Evolutionary conservation across 176 grass and related monocot species (phyloP).

Genomic region (Aegilops sharonensis): DNA sequence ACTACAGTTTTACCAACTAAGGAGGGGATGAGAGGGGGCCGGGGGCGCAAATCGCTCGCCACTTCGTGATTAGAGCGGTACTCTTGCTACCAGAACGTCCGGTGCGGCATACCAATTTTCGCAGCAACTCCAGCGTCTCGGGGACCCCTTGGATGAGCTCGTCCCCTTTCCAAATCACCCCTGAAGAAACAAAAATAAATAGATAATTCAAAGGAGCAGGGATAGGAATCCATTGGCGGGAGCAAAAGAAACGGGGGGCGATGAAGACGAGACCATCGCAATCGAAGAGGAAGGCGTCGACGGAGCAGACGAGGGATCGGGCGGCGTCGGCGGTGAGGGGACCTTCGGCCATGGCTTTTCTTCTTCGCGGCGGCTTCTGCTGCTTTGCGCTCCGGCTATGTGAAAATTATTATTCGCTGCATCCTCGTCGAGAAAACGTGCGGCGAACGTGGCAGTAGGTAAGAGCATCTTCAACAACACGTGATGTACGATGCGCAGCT

Average conservation of each 20-base stretch:
- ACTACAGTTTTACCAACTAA: background rate
- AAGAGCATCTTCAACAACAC: too few species aligned
- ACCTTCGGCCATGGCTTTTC: conserved; percentile 27
- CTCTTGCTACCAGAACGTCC: background rate
- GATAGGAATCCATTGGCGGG: background rate
- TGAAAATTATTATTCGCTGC: background rate
- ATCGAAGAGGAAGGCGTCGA: conserved; percentile 92
- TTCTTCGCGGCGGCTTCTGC: background rate
- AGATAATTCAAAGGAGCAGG: background rate
- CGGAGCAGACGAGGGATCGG: conserved; percentile 62
- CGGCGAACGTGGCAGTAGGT: too few species aligned
- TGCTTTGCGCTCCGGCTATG: background rate
- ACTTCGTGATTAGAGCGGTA: background rate
- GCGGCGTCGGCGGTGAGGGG: conserved; percentile 56
- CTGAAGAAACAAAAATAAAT: conserved; percentile 19
- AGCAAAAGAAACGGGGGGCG: background rate
- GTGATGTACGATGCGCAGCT: too few species aligned
- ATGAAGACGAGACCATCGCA: conserved; percentile 61
- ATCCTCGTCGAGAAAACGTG: too few species aligned
- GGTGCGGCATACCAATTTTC: conserved; percentile 54
- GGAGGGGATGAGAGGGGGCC: background rate
- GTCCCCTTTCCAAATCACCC: conserved; percentile 97
- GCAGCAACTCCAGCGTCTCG: conserved; percentile 58
- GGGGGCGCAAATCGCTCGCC: background rate
- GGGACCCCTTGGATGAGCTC: conserved; percentile 77